These are phyloP conservation scores for Arthromyces matolae DNA, from an alignment of 768 basidiomycete species.

Conservation along the genomic window DNA sequence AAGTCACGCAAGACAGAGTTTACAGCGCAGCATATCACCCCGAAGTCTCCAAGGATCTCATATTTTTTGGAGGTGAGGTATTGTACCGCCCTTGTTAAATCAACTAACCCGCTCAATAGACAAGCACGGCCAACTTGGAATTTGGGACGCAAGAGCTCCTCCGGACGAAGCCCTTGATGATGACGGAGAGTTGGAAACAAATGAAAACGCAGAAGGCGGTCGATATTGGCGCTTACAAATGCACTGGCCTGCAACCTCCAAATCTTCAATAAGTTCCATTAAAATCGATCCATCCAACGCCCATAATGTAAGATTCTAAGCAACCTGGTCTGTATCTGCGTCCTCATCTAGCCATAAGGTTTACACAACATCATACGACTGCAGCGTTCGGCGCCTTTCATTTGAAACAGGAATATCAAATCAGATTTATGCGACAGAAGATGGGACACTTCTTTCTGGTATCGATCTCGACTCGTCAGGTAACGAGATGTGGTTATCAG, in stretches of 20 bases:
- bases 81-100: background rate
- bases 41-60: slow-evolving; percentile 70
- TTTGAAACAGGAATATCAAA: slow-evolving; percentile 69
- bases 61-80: slow-evolving; percentile 80
- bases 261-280: slow-evolving; percentile 75
- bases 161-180: slow-evolving; percentile 64
- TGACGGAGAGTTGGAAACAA: slow-evolving; percentile 44
- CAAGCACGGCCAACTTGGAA: slow-evolving; percentile 78
- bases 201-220: slow-evolving; percentile 54
- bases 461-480: slow-evolving; percentile 67
- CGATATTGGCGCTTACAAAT: slow-evolving; percentile 76
- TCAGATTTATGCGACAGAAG: slow-evolving; percentile 64
- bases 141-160: slow-evolving; percentile 81
- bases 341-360: slow-evolving; percentile 40
- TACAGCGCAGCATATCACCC: slow-evolving; percentile 83
- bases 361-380: slow-evolving; percentile 81
- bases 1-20: slow-evolving; percentile 70
- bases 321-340: background rate
- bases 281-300: slow-evolving; percentile 75
- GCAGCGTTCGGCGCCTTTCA: slow-evolving; percentile 68
- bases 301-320: slow-evolving; percentile 53
- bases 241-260: slow-evolving; percentile 80
- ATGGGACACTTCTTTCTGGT: slow-evolving; percentile 56
- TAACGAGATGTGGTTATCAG: slow-evolving; percentile 83
- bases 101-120: slow-evolving; percentile 40